Evolutionary conservation across 192 early-diverging fungal species (phyloP).

Genomic region (Coemansia pectinata): DNA sequence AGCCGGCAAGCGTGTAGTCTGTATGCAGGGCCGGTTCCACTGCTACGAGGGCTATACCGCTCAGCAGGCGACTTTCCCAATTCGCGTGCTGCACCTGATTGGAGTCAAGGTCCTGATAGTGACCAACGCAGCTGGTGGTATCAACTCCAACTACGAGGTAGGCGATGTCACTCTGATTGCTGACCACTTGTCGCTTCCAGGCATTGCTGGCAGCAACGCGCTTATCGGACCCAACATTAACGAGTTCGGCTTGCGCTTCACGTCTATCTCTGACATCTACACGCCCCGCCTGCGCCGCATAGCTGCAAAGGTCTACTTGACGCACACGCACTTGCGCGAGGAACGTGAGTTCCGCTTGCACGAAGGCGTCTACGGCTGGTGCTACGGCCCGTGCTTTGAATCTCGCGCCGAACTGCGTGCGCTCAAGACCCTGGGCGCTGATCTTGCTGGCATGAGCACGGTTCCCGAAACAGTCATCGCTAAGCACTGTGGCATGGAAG

Average conservation of each 20-base stretch:
- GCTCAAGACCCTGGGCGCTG: conserved; percentile 70
- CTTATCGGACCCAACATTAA: conserved; percentile 84
- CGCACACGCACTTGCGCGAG: conserved; percentile 33
- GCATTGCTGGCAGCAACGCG: conserved; percentile 74
- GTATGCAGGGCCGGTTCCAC: conserved; percentile 92
- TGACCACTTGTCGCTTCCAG: conserved; percentile 80
- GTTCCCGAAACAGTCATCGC: conserved; percentile 87
- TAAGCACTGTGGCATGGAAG: conserved; percentile 81
- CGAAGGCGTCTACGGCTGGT: conserved; percentile 85
- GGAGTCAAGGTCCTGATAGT: conserved; percentile 76
- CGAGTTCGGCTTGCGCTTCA: conserved; percentile 87
- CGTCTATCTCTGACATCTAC: conserved; percentile 84
- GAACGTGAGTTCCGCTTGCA: conserved; percentile 57
- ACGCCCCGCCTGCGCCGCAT: conserved; percentile 74
- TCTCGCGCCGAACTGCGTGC: conserved; percentile 82
- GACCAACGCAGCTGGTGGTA: conserved; percentile 88
- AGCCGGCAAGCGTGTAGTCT: conserved; percentile 70
- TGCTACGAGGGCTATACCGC: conserved; percentile 87
- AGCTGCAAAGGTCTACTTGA: conserved; percentile 43
- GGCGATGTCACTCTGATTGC: conserved; percentile 83
- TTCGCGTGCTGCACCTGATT: conserved; percentile 84
- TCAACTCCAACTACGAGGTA: conserved; percentile 77
- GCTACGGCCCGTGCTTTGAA: conserved; percentile 87
- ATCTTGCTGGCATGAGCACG: conserved; percentile 93
- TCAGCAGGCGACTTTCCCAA: conserved; percentile 77